These are phyloP conservation scores for Thelonectria rubi DNA, from an alignment of 2,329 filamentous ascomycete genomes.

Conservation along the genomic window DNA sequence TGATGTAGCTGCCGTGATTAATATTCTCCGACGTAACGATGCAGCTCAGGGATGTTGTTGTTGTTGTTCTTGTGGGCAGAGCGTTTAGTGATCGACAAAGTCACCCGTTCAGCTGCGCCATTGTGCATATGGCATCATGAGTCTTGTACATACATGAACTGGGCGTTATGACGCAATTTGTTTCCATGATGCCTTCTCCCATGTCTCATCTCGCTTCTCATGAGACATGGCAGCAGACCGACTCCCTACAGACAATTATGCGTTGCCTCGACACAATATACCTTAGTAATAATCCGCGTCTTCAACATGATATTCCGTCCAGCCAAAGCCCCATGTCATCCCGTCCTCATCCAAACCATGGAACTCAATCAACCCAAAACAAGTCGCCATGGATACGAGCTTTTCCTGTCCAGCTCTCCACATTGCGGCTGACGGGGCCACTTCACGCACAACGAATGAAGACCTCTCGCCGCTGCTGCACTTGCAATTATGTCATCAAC, in stretches of 20 bases:
- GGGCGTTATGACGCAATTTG: neutral
- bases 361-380: neutral
- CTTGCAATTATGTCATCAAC: neutral
- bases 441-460: neutral
- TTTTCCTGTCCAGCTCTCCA: neutral
- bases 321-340: neutral
- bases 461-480: too few relatives aligned
- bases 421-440: neutral
- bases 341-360: neutral
- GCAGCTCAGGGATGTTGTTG: too few relatives aligned
- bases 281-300: too few relatives aligned
- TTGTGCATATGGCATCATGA: neutral
- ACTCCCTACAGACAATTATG: too few relatives aligned
- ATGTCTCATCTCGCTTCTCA: too few relatives aligned
- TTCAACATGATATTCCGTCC: neutral
- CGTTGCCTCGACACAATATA: too few relatives aligned
- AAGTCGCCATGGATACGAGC: constrained; percentile 10
- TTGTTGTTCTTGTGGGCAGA: too few relatives aligned
- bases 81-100: neutral
- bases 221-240: too few relatives aligned
- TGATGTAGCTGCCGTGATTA: neutral
- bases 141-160: neutral
- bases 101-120: neutral
- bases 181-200: too few relatives aligned
- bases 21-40: neutral